Percentiles rank a stretch among this genome's conserved stretches.
These are phyloP conservation scores for Tulasnella sp. DNA, from an alignment of 768 basidiomycete species.

Conservation along the genomic window DNA sequence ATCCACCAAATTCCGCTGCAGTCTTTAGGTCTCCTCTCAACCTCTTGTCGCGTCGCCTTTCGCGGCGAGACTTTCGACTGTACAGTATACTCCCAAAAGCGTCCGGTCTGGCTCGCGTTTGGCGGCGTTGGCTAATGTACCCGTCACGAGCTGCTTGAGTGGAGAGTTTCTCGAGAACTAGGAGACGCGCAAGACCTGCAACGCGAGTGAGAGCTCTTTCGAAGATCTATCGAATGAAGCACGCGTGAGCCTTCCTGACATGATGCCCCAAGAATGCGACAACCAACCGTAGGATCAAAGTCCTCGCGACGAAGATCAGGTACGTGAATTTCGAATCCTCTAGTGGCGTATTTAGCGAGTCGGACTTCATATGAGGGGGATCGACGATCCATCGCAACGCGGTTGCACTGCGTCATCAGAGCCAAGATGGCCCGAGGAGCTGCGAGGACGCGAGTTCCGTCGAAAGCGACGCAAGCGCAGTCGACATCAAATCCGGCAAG, in stretches of 20 bases:
- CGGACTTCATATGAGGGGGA: constrained; percentile 62
- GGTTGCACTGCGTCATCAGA: constrained; percentile 65
- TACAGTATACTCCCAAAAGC: no score
- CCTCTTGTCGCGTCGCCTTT: constrained; percentile 40
- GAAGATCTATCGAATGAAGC: constrained; percentile 46
- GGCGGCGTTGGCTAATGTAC: constrained; percentile 50
- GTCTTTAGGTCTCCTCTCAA: constrained; percentile 52
- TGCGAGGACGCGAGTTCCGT: constrained; percentile 55
- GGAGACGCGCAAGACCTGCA: constrained; percentile 57
- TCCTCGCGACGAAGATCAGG: constrained; percentile 50
- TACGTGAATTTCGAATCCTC: constrained; percentile 59
- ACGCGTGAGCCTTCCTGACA: neutral
- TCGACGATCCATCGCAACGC: constrained; percentile 56
- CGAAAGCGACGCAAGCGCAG: constrained; percentile 57
- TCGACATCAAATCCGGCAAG: constrained; percentile 67
- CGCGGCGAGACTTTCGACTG: constrained; percentile 36
- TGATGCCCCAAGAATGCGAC: neutral
- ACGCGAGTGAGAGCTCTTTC: constrained; percentile 57
- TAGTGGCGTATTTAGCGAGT: constrained; percentile 54
- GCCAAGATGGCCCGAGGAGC: constrained; percentile 58
- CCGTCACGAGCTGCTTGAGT: constrained; percentile 45
- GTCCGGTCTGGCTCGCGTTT: constrained; percentile 49
- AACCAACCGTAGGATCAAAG: constrained; percentile 56
- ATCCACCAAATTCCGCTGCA: constrained; percentile 42
- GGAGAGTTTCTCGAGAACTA: constrained; percentile 57